A percentile compares a stretch with the other conserved stretches of the same genome.
phyloP scores from a whole-genome alignment of 805 yeast genomes.

The Candida dendrica region DNA sequence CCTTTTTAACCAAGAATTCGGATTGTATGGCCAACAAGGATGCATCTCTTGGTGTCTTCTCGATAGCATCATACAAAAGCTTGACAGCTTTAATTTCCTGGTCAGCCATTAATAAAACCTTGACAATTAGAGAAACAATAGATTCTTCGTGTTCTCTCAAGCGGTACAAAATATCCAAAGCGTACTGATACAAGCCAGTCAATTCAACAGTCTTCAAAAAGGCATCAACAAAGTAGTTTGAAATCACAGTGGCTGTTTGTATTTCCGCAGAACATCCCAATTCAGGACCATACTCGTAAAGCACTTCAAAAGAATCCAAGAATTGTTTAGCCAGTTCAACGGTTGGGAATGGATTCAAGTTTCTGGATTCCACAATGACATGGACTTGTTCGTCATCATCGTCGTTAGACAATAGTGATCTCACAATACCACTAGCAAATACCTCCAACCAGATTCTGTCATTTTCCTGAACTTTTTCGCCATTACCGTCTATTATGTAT shows the following conservation, averaged over 20 bases:
- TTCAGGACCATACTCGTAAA: constrained; percentile 60
- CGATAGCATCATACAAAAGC: constrained; percentile 43
- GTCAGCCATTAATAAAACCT: constrained; percentile 43
- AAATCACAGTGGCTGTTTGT: constrained; percentile 56
- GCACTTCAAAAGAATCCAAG: constrained; percentile 54
- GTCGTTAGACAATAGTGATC: constrained; percentile 60
- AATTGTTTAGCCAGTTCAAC: constrained; percentile 45
- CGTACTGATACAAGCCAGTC: constrained; percentile 59
- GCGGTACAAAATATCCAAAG: constrained; percentile 48
- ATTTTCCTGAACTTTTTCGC: constrained; percentile 46
- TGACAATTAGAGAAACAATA: constrained; percentile 52
- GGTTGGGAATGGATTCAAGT: constrained; percentile 64
- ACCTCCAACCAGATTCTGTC: constrained; percentile 49
- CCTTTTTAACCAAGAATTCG: constrained; percentile 46
- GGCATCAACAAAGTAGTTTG: constrained; percentile 71
- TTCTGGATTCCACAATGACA: constrained; percentile 75
- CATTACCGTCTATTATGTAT: constrained; percentile 34
- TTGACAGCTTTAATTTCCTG: constrained; percentile 55
- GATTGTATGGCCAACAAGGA: constrained; percentile 50
- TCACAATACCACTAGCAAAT: constrained; percentile 54
- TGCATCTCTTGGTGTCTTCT: constrained; percentile 44
- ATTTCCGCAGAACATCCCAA: constrained; percentile 63
- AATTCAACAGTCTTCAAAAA: constrained; percentile 56
- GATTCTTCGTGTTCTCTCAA: constrained; percentile 45
- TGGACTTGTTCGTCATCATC: constrained; percentile 72